These are phyloP conservation scores for Phanerochaete carnosa DNA, from an alignment of 768 basidiomycete species.

Conservation along the genomic window DNA sequence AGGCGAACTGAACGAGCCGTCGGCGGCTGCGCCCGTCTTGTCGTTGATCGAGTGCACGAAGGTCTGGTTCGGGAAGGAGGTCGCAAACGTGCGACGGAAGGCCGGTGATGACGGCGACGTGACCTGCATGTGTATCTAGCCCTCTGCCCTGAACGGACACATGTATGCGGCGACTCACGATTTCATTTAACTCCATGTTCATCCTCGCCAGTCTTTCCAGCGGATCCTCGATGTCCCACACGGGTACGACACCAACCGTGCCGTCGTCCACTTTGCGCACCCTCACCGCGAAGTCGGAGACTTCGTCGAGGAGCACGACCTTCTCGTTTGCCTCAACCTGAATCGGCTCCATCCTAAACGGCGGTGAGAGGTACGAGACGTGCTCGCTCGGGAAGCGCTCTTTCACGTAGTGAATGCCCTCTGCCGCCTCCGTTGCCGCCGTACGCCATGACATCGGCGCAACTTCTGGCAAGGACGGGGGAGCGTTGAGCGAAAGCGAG, in stretches of 20 bases:
- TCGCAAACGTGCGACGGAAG: conserved; percentile 6
- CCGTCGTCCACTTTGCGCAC: conserved; percentile 17
- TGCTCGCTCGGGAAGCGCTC: conserved; percentile 21
- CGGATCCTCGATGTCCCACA: conserved; percentile 26
- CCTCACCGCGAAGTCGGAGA: conserved; percentile 22
- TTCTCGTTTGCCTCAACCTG: conserved; percentile 19
- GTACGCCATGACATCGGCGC: conserved; percentile 2
- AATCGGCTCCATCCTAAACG: conserved; percentile 22
- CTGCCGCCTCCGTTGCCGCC: conserved; percentile 21
- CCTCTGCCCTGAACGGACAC: neutral
- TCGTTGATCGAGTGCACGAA: neutral
- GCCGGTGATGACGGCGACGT: conserved; percentile 7
- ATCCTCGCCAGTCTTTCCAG: conserved; percentile 25
- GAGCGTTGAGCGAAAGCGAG: neutral
- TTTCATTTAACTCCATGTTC: conserved; percentile 28
- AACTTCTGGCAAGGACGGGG: neutral
- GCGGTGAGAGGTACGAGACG: conserved; percentile 19
- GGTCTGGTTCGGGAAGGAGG: neutral
- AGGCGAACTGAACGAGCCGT: conserved; percentile 6
- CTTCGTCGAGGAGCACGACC: conserved; percentile 21
- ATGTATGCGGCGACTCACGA: conserved; percentile 15
- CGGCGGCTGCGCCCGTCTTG: neutral
- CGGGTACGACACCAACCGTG: conserved; percentile 21
- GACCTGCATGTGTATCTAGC: neutral
- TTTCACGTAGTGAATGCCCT: conserved; percentile 23